Evolutionary conservation across 495 filamentous ascomycete genomes (phyloP).

Genomic region (Opeltia flavorubescens): DNA sequence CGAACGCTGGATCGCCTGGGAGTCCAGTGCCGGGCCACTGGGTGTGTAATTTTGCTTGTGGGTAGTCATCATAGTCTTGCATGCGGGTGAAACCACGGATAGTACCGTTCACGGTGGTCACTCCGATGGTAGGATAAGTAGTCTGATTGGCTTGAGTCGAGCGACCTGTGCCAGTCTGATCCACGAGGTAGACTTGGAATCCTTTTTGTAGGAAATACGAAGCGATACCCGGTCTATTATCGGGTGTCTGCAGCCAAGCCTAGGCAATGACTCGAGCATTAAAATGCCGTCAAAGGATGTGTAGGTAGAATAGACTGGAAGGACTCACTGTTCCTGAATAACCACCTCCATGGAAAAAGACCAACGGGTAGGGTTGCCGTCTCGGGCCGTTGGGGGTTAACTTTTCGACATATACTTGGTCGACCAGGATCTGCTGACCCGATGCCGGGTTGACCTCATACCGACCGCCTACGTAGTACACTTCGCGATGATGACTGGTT

Average conservation of each 20-base stretch:
- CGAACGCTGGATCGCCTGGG: constrained; percentile 29
- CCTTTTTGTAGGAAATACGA: constrained; percentile 29
- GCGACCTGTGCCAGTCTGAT: constrained; percentile 31
- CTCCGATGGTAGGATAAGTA: background rate
- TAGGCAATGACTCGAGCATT: constrained; percentile 1
- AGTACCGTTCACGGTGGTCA: constrained; percentile 11
- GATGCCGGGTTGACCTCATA: constrained; percentile 19
- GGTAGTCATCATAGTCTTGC: constrained; percentile 24
- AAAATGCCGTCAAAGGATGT: background rate
- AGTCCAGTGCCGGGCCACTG: constrained; percentile 34
- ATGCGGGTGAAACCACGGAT: constrained; percentile 25
- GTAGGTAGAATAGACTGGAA: background rate
- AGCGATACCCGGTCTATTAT: constrained; percentile 30
- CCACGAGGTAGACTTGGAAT: constrained; percentile 30
- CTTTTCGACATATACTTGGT: constrained; percentile 43
- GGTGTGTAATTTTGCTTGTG: constrained; percentile 30
- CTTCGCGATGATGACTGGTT: constrained; percentile 14
- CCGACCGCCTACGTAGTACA: constrained; percentile 36
- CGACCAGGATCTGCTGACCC: constrained; percentile 25
- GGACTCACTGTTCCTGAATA: constrained; percentile 35
- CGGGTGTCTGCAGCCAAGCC: constrained; percentile 34
- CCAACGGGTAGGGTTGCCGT: constrained; percentile 23
- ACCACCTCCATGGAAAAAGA: constrained; percentile 37
- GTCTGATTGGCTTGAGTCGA: constrained; percentile 20
- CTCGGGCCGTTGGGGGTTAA: constrained; percentile 20